Evolutionary conservation across 345 rosid species (phyloP).

Genomic region (Hibiscus syriacus): DNA sequence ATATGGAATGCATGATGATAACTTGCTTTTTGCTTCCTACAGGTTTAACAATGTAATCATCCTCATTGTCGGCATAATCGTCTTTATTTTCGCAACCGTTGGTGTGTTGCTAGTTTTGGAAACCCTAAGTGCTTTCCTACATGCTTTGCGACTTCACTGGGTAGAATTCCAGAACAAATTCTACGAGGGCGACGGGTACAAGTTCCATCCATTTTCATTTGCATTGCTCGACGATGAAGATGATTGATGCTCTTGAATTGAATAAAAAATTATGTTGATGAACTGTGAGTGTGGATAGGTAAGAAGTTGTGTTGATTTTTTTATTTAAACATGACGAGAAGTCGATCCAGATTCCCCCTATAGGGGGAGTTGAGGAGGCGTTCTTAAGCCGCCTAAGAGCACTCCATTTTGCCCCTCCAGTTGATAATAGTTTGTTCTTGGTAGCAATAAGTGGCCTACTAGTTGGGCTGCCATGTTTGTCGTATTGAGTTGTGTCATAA

Average conservation of each 20-base stretch:
- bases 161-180: constrained; percentile 95
- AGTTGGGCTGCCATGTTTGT: constrained; percentile 4
- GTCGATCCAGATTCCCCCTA: neutral
- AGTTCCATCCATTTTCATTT: constrained; percentile 76
- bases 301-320: constrained; percentile 25
- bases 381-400: constrained; percentile 2
- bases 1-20: neutral
- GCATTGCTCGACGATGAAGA: constrained; percentile 39
- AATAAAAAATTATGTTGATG: neutral
- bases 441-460: constrained; percentile 23
- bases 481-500: constrained; percentile 17
- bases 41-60: constrained; percentile 77
- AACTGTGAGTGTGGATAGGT: constrained; percentile 16
- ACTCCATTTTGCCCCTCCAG: constrained; percentile 19
- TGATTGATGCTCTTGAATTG: constrained; percentile 30
- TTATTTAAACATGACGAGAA: constrained; percentile 20
- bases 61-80: constrained; percentile 52
- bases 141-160: constrained; percentile 97
- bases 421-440: constrained; percentile 13
- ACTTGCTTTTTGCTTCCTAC: constrained; percentile 5
- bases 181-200: constrained; percentile 94
- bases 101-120: constrained; percentile 96
- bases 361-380: constrained; percentile 10
- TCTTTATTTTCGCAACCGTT: constrained; percentile 76
- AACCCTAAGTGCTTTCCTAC: constrained; percentile 95